Evolutionary conservation across 768 basidiomycete species (phyloP).

Genomic region (Xanthoconium purpureum): DNA sequence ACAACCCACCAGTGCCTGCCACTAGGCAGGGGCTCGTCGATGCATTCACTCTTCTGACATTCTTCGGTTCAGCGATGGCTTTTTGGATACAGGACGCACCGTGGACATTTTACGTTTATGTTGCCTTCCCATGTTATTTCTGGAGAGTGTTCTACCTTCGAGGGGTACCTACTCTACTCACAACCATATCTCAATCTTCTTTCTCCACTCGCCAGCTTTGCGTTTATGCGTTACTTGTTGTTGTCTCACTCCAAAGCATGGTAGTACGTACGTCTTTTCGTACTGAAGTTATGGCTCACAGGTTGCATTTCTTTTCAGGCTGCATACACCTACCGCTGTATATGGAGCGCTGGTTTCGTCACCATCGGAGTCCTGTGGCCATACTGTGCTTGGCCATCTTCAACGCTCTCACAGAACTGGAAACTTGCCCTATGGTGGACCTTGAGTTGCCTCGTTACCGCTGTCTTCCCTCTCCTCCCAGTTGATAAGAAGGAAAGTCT

Average conservation of each 20-base stretch:
- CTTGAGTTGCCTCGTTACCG: slow-evolving; percentile 48
- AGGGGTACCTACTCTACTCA: slow-evolving; percentile 19
- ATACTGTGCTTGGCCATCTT: slow-evolving; percentile 43
- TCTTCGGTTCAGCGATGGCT: slow-evolving; percentile 40
- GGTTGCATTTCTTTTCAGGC: slow-evolving; percentile 38
- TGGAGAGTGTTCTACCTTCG: slow-evolving; percentile 55
- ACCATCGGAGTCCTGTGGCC: slow-evolving; percentile 69
- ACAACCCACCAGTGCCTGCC: slow-evolving; percentile 7
- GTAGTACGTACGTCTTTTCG: slow-evolving; percentile 49
- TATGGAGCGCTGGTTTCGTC: slow-evolving; percentile 70
- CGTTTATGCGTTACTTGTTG: slow-evolving; percentile 32
- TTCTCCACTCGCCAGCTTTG: slow-evolving; percentile 22
- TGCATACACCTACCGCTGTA: slow-evolving; percentile 66
- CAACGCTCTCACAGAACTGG: slow-evolving; percentile 27
- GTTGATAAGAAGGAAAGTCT: slow-evolving; percentile 72
- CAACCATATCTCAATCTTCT: slow-evolving; percentile 18
- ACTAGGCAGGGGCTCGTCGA: slow-evolving; percentile 10
- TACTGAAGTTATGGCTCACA: not conserved
- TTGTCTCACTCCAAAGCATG: slow-evolving; percentile 59
- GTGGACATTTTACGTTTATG: slow-evolving; percentile 72
- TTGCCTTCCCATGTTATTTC: slow-evolving; percentile 73
- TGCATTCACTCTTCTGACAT: slow-evolving; percentile 27
- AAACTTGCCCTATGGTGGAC: slow-evolving; percentile 42
- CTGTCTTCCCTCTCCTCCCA: slow-evolving; percentile 66
- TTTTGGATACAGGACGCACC: slow-evolving; percentile 68